Conservation (phyloP, 108 stramenopile genomes). For the Nitzschia sp. region DNA sequence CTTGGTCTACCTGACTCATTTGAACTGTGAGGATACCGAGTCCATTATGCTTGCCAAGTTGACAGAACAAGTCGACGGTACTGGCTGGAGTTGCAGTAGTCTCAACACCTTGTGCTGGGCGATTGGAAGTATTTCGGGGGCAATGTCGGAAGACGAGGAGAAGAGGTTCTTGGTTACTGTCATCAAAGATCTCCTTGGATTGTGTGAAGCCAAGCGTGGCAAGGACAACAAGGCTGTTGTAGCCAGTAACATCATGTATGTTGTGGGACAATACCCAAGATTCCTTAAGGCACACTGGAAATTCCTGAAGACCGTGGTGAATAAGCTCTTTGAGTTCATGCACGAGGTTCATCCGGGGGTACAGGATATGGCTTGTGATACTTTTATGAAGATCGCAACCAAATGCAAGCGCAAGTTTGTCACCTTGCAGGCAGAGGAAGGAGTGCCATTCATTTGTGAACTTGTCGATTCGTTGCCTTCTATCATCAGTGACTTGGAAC, state of each 20-base stretch:
- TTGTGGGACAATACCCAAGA: constrained; percentile 99
- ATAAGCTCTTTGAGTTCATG: constrained; percentile 99
- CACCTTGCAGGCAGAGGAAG: constrained; percentile 88
- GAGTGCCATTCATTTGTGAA: constrained; percentile 88
- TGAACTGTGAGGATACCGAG: constrained; percentile 97
- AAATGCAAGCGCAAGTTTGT: constrained; percentile 98
- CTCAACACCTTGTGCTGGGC: constrained; percentile 99
- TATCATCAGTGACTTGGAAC: constrained; percentile 95
- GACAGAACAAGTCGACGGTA: constrained; percentile 91
- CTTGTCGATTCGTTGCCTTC: constrained; percentile 87
- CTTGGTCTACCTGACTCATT: constrained; percentile 96
- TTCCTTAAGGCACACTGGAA: constrained; percentile 99
- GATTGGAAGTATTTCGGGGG: constrained; percentile 97
- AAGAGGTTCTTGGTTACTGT: constrained; percentile 98
- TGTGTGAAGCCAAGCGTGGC: constrained; percentile 95
- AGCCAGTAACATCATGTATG: constrained; percentile 99
- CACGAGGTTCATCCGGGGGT: constrained; percentile 99
- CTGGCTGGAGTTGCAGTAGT: constrained; percentile 89
- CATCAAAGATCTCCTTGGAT: constrained; percentile 95
- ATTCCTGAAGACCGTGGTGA: constrained; percentile 99
- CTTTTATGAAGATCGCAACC: constrained; percentile 97
- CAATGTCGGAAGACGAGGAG: constrained; percentile 98
- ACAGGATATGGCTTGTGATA: constrained; percentile 99
- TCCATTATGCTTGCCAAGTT: constrained; percentile 97
- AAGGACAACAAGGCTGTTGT: constrained; percentile 99